Evolutionary conservation across 352 stramenopile species (phyloP), one percentile per base, ranked within the genome.

Genomic region (Phytopythium chamaehyphon): DNA sequence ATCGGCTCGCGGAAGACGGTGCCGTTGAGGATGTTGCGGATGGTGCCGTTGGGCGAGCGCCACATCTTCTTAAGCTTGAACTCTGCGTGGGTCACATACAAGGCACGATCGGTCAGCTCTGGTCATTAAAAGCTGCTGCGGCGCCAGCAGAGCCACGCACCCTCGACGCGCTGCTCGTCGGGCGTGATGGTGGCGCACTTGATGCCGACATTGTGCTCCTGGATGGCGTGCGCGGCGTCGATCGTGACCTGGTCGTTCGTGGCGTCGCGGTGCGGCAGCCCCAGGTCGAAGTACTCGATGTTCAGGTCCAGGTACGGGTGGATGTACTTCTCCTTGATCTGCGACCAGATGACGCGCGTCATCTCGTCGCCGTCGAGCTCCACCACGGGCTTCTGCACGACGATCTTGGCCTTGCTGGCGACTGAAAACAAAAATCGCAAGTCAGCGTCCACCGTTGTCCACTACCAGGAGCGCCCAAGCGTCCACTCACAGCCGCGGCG

Each of bases 1-100:
- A 96, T 96, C 19, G 86, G 86, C 65, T 96, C 86, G 44, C 86
- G 82, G 69, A 96, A 96, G 3, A 96, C 86, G 12, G 86, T 96
- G 47, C 86, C 86, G 55, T 79, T 76, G 40, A 95, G 62, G 39
- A 83, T 77, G 59, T 94, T 94, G 45, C 86, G 86, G 35, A 96
- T 64, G 40, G 86, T 96, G 52, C 86, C 84, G 63, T 96, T 95
- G 31, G 84, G 84, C 45, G 66, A 82, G 21, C 76, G 65, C 78
- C 80, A 92, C 80, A 92, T 92, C 59, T 92, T 82, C 75, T 91
- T 90, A 47, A 92, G 74, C 14, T 72, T 69, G 59, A 92, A 92
- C 60, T 96, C 86, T 22, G 76, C 64, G 22, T 88, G 72, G 73
- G 89, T 90, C 63, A 94, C 72, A 64, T 90, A n/a, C n/a, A n/a